Evolutionary conservation across 352 stramenopile species (phyloP), one percentile per base, ranked within the genome.

Genomic region (Thalassiosira mediterranea): DNA sequence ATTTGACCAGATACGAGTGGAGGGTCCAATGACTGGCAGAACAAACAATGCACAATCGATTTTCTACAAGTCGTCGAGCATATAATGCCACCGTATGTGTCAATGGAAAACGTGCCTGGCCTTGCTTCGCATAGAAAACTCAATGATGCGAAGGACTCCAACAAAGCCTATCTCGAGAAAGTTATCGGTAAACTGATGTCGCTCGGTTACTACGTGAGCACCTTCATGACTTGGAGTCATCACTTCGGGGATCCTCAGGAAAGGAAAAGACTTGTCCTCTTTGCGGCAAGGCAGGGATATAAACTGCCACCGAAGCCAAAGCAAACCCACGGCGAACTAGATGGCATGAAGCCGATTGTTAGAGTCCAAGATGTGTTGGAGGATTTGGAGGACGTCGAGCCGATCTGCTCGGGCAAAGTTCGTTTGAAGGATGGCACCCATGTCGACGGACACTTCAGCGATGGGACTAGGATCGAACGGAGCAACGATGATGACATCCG

Each of bases 91-190:
- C 34, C 48, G 26, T 72, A 71, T 34, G 56, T 79, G 28, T 59
- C 72, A 34, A 82, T 79, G 62, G 77, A 86, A 25, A 86, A 86
- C 63, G 77, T 86, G 7, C 51, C 38, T 13, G 71, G 76, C 21
- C 29, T 85, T 37, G n/a, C 34, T 7, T 37, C 28, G 15, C 37
- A 52, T 10, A 38, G 11, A 66, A 63, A 70, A 29, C 38, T 70
- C 17, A 19, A 28, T 13, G 0, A 23, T 28, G 64, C 51, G 2
- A 53, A 65, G 31, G 26, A 19, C 23, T 47, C 51, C 7, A 63
- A 79, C 23, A 31, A 19, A 42, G 29, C 21, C 0, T 78, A 70
- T 40, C 37, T 82, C 0, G 15, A 63, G 46, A 66, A 62, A 19
- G 49, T 80, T 0, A 37, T 86, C 0, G 47, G 19, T 34, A 65